Evolutionary conservation across 1,284 basidiomycete species (phyloP), one percentile per base, ranked within the genome.

Genomic region (Ustilago tritici): DNA sequence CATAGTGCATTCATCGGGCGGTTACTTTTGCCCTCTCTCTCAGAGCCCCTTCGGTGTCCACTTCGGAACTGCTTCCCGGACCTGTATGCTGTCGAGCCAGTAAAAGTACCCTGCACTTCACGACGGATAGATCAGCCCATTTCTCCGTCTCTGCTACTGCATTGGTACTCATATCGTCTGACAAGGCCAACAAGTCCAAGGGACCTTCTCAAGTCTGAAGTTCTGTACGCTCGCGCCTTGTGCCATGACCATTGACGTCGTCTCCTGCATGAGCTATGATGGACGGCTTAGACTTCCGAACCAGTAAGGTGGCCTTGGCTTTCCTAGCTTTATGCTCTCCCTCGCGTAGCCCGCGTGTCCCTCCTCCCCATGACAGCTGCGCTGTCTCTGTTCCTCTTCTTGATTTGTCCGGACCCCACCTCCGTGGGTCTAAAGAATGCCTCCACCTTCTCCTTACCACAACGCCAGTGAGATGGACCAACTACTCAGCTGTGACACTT

Each of bases 381-480:
- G 19, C 19, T 50, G 43, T 7, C 34, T 52, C 38, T 32, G 5
- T 36, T 34, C 36, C 35, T 56, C 49, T 50, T 41, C 9, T 28
- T 28, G 23, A 14, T 32, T 61, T 19, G 66, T 38, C 46, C 61
- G 66, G 67, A 64, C 17, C 38, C 49, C 52, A 64, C 64, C 61
- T 70, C 67, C 67, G 67, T 38, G 61, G 61, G 23, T 55, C 63
- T 38, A 40, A 28, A 28, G 19, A 17, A 15, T 11, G 10, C 35
- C 35, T 17, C n/a, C 3, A 56, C 36, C 54, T 9, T 58, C 50
- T 53, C 4, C 17, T 35, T 34, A 17, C 50, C 28, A 34, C 32
- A 28, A 23, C 32, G n/a, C 50, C 50, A n/a, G 31, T 28, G 50
- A 53, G 31, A 17, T 32, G 31, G 50, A 6, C 5, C 47, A 46